A percentile compares a stretch with the other conserved stretches of the same genome.
Evolutionary conservation across 306 rosid species (phyloP).

Genomic region (Vachellia collinsii): DNA sequence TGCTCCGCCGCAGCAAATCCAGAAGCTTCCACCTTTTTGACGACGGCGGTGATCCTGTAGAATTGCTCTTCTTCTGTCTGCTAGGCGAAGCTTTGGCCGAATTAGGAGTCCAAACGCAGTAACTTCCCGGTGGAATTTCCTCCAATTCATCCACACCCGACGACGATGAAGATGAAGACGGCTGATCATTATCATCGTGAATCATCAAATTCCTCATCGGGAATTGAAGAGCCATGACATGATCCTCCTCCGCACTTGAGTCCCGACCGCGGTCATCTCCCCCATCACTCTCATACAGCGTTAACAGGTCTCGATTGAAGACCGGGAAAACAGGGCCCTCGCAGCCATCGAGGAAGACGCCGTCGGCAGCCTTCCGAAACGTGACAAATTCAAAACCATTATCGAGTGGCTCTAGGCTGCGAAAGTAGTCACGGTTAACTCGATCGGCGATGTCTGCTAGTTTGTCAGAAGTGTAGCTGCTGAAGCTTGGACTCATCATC

Average conservation of each 20-base stretch:
- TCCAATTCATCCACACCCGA: slow-evolving; percentile 64
- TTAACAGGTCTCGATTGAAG: slow-evolving; percentile 56
- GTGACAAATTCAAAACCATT: slow-evolving; percentile 69
- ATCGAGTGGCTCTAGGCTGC: too few relatives aligned
- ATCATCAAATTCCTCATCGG: slow-evolving; percentile 40
- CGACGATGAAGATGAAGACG: slow-evolving; percentile 44
- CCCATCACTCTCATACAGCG: neutral
- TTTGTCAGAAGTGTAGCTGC: slow-evolving; percentile 40
- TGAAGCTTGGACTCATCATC: slow-evolving; percentile 49
- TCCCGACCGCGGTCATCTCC: neutral
- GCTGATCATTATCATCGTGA: slow-evolving; percentile 32
- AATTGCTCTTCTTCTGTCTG: slow-evolving; percentile 75
- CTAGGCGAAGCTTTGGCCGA: slow-evolving; percentile 33
- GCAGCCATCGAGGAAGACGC: slow-evolving; percentile 33
- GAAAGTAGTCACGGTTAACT: slow-evolving; percentile 1
- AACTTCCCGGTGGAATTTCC: slow-evolving; percentile 58
- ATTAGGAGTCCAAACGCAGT: slow-evolving; percentile 84
- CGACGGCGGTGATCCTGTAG: slow-evolving; percentile 68
- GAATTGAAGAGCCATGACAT: slow-evolving; percentile 31
- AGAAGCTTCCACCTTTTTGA: slow-evolving; percentile 37
- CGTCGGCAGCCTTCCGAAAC: slow-evolving; percentile 35
- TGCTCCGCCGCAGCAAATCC: slow-evolving; percentile 60
- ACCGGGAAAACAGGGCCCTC: slow-evolving; percentile 59
- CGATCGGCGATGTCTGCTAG: slow-evolving; percentile 34
- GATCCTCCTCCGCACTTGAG: neutral